Percentiles rank a stretch among this genome's conserved stretches.
These are phyloP conservation scores for Penicillium paxilli DNA, from an alignment of 495 filamentous ascomycete species.

Conservation along the genomic window DNA sequence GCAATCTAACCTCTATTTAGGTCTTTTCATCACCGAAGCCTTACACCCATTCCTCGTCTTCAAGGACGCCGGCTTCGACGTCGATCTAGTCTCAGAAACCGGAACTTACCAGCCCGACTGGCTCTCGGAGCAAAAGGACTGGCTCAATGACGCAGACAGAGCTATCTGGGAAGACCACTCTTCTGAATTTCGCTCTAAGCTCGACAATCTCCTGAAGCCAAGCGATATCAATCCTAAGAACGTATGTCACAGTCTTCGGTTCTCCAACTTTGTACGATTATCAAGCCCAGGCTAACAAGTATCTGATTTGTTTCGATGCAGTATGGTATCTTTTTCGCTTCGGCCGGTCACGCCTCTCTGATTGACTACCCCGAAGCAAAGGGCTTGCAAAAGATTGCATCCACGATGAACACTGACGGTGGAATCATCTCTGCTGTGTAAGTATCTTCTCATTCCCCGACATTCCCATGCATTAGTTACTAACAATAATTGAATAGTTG, in stretches of 20 bases:
- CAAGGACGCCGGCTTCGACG: constrained; percentile 45
- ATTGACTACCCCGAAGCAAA: constrained; percentile 49
- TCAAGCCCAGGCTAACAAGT: not conserved
- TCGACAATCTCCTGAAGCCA: constrained; percentile 31
- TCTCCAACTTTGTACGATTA: no score
- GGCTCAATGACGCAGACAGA: constrained; percentile 35
- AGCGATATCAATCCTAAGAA: constrained; percentile 20
- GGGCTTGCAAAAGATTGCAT: constrained; percentile 40
- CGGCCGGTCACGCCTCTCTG: constrained; percentile 47
- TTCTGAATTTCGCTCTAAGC: constrained; percentile 41
- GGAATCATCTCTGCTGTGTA: constrained; percentile 35
- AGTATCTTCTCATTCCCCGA: not conserved
- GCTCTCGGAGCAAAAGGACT: constrained; percentile 45
- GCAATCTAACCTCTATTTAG: no score
- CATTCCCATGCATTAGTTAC: no score
- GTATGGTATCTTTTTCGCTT: constrained; percentile 49
- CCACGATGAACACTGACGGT: constrained; percentile 35
- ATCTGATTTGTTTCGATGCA: not conserved
- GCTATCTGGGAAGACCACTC: constrained; percentile 38
- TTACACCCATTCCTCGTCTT: constrained; percentile 50
- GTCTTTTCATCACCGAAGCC: constrained; percentile 50
- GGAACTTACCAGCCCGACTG: constrained; percentile 48
- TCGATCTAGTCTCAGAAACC: constrained; percentile 50
- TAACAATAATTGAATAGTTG: no score
- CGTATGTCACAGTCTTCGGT: no score